Conservation (phyloP, 129 eudicot species). For the Centaurea solstitialis region DNA sequence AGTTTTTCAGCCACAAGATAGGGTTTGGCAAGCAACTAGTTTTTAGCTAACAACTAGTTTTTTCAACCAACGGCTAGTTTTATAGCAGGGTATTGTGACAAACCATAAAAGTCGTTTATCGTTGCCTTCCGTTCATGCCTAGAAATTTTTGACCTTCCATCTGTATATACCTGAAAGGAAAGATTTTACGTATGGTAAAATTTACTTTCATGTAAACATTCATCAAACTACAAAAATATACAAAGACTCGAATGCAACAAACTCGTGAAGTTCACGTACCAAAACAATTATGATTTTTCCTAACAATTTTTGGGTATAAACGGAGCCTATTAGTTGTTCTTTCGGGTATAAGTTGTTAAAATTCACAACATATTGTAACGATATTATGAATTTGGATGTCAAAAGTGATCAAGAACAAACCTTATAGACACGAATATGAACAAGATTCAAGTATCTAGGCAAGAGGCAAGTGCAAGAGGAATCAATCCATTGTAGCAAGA, state of each 20-base stretch:
- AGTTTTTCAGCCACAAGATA: neutral
- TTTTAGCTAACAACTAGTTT: neutral
- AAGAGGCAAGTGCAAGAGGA: slow-evolving; percentile 69
- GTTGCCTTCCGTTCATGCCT: slow-evolving; percentile 78
- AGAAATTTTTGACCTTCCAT: slow-evolving; percentile 64
- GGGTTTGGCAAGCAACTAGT: neutral
- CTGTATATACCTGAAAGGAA: slow-evolving; percentile 60
- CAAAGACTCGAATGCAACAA: neutral
- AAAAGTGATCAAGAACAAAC: slow-evolving; percentile 35
- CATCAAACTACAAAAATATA: neutral
- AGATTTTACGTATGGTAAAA: neutral
- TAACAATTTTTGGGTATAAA: neutral
- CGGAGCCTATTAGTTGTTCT: neutral
- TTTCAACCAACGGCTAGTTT: neutral
- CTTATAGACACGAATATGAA: slow-evolving; percentile 75
- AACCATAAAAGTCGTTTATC: slow-evolving; percentile 79
- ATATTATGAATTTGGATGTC: neutral
- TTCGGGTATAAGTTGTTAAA: neutral
- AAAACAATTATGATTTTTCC: neutral
- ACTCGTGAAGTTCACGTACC: neutral
- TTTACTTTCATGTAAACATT: neutral
- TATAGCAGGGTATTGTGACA: slow-evolving; percentile 19
- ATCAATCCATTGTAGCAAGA: slow-evolving; percentile 79
- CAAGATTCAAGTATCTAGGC: slow-evolving; percentile 68
- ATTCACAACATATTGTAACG: neutral